phyloP scores from a whole-genome alignment of 345 rosid genomes.

The Citrus cavaleriei region DNA sequence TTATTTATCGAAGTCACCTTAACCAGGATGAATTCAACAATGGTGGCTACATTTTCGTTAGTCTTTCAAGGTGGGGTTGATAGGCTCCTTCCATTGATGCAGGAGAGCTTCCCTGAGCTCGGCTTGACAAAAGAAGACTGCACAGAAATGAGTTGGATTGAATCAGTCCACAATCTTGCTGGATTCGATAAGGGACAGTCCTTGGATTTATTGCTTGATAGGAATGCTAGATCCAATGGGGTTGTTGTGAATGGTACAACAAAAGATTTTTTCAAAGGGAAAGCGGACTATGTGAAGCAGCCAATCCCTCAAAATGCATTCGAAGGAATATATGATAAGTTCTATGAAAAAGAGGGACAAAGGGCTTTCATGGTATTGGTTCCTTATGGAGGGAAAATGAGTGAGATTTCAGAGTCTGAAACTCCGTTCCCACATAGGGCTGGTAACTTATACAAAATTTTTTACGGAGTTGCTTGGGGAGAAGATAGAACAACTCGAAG shows the following conservation, averaged over 20 bases:
- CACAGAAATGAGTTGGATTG: conserved; percentile 56
- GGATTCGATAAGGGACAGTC: conserved; percentile 40
- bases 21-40: neutral
- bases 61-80: conserved; percentile 42
- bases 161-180: conserved; percentile 53
- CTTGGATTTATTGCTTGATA: conserved; percentile 44
- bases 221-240: conserved; percentile 37
- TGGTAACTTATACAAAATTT: conserved; percentile 48
- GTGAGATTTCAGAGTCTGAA: conserved; percentile 35
- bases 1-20: conserved; percentile 40
- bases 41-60: conserved; percentile 11
- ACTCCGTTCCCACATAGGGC: conserved; percentile 64
- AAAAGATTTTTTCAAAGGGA: conserved; percentile 46
- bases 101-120: conserved; percentile 51
- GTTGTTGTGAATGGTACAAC: no score
- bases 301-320: conserved; percentile 34
- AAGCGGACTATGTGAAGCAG: conserved; percentile 49
- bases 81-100: conserved; percentile 35
- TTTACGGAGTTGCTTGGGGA: conserved; percentile 17
- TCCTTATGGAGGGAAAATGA: conserved; percentile 80
- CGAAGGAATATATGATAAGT: conserved; percentile 45
- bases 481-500: neutral
- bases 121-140: conserved; percentile 49
- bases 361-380: conserved; percentile 54
- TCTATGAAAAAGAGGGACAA: conserved; percentile 54